phyloP scores from a whole-genome alignment of 208 protist species.

The Novymonas esmeraldas region DNA sequence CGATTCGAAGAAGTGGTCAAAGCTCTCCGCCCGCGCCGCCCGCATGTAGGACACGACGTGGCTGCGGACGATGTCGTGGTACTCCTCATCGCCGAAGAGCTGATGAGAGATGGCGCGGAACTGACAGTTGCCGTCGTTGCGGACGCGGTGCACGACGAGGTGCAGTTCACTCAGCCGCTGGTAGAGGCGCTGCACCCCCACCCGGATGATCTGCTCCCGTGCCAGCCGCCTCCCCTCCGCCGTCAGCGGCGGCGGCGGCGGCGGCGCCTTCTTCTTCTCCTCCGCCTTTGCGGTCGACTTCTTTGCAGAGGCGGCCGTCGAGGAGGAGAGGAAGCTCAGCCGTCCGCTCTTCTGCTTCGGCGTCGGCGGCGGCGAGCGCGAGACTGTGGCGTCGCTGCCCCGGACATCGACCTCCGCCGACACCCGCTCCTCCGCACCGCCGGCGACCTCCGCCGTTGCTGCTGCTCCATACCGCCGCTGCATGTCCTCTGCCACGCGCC shows the following conservation, averaged over 20 bases:
- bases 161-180: slow-evolving; percentile 63
- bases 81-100: slow-evolving; percentile 79
- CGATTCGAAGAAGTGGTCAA: slow-evolving; percentile 82
- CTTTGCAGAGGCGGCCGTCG: slow-evolving; percentile 11
- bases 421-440: not conserved
- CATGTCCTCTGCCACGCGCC: slow-evolving; percentile 35
- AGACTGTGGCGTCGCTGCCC: slow-evolving; percentile 3
- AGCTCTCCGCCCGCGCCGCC: slow-evolving; percentile 57
- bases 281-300: slow-evolving; percentile 22
- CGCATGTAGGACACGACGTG: slow-evolving; percentile 88
- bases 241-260: slow-evolving; percentile 3
- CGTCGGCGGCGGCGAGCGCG: not conserved
- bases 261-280: slow-evolving; percentile 8
- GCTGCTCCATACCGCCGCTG: slow-evolving; percentile 16
- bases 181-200: slow-evolving; percentile 59
- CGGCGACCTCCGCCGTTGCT: not conserved
- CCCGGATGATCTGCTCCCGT: slow-evolving; percentile 66
- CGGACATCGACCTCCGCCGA: not conserved
- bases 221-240: slow-evolving; percentile 19
- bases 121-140: slow-evolving; percentile 91
- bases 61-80: slow-evolving; percentile 77
- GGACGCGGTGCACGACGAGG: slow-evolving; percentile 57
- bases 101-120: slow-evolving; percentile 90
- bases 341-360: slow-evolving; percentile 20
- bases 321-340: not conserved